A percentile compares a stretch with the other conserved stretches of the same genome.
Conservation (phyloP, 2,329 filamentous ascomycete genomes). For the Mariannaea elegans region DNA sequence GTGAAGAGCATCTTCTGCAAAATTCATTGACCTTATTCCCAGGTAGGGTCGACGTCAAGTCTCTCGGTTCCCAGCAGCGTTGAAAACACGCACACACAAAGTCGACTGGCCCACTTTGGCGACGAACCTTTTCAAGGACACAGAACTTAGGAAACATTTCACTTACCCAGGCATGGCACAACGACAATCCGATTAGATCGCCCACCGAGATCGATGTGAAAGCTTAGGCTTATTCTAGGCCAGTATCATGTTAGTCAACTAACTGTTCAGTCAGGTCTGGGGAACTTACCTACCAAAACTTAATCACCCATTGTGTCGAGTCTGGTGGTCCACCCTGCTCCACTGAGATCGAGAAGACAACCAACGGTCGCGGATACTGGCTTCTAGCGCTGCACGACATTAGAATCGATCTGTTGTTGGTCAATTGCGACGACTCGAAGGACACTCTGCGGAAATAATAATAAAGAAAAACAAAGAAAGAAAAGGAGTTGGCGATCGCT, state of each 20-base stretch:
- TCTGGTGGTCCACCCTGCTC: conserved; percentile 18
- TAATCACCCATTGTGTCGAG: conserved; percentile 7
- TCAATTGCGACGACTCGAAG: conserved; percentile 15
- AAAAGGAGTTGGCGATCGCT: conserved; percentile 25
- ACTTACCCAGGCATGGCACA: background rate
- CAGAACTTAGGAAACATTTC: background rate
- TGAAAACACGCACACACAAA: background rate
- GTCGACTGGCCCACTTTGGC: background rate
- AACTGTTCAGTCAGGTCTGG: background rate
- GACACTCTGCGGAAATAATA: conserved; percentile 7
- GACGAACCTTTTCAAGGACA: background rate
- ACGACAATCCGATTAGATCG: background rate
- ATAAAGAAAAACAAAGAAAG: conserved; percentile 21
- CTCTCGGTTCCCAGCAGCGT: background rate
- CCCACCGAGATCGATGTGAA: background rate
- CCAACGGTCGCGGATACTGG: conserved; percentile 6
- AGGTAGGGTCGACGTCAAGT: background rate
- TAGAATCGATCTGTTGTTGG: background rate
- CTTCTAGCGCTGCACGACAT: conserved; percentile 24
- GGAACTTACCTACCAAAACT: background rate
- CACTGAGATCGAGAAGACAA: conserved; percentile 1
- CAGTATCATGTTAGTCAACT: background rate
- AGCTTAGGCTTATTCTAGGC: background rate
- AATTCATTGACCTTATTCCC: too few species aligned
- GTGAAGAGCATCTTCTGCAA: too few species aligned